Base-by-base conservation (phyloP, 257 asterid genomes). In the Cynanchum wilfordii region DNA sequence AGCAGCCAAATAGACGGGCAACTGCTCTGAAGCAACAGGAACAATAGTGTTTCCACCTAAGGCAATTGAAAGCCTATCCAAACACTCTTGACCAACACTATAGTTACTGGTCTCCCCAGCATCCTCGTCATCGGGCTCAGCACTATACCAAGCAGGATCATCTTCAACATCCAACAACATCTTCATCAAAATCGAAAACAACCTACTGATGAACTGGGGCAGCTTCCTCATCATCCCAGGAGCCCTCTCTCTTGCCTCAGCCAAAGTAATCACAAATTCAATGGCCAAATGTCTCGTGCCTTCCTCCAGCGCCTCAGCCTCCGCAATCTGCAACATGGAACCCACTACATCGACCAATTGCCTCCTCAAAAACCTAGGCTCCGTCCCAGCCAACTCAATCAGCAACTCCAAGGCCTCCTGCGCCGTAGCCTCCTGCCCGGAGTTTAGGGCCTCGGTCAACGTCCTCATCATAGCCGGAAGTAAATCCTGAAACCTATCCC, bases 181-280 rank as follows among this genome's bases (percentile, higher is more conserved):
- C 75, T 76, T 87, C 99, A 95, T 89, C 77, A 95, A 75, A 73
- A 82, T 92, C 0, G 96, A 84, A 76, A 95, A 95, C 38, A 95
- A 76, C 80, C 95, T 80, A 79, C 86, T 89, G 69, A 95, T 88
- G 72, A 92, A 95, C 77, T 92, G 99, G 0, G 99, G 98, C 87
- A 95, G 66, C 84, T 95, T 95, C 82, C 99, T 90, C 99, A 95
- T 89, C 99, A 95, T 92, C 81, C 99, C 99, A 0, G 99, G 99
- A 4, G 99, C 97, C 76, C 98, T 84, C 75, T 95, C 99, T 76
- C 99, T 87, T 0, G 98, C 98, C 79, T 95, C 99, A 0, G 99
- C 96, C 69, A 95, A 73, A 10, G 99, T 95, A 63, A 95, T 87
- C n/a, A 95, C 98, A 63, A 95, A 95, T 75, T 92, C 99, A 70